Conservation (phyloP, 495 filamentous ascomycete genomes). For the Lophiostoma macrostomum region DNA sequence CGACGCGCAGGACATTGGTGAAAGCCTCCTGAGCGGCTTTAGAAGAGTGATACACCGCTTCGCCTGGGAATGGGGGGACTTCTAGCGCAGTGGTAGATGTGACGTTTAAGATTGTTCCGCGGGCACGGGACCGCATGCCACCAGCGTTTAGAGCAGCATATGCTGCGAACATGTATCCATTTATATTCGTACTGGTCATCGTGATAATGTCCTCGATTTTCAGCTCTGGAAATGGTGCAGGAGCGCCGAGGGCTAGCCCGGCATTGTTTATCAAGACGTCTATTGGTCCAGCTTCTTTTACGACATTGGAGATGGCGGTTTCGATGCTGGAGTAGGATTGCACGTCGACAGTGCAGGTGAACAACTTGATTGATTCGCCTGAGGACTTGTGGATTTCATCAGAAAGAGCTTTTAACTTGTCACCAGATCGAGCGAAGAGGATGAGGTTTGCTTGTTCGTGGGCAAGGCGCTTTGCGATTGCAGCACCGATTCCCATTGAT, state of each 20-base stretch:
- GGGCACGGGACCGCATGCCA: slow-evolving; percentile 32
- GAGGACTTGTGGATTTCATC: slow-evolving; percentile 3
- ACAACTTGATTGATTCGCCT: background rate
- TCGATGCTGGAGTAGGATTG: background rate
- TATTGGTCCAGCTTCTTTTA: slow-evolving; percentile 34
- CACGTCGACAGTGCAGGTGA: background rate
- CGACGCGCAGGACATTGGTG: slow-evolving; percentile 42
- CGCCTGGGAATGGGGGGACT: slow-evolving; percentile 41
- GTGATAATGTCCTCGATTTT: slow-evolving; percentile 35
- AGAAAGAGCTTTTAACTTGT: slow-evolving; percentile 35
- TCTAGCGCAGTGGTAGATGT: slow-evolving; percentile 43
- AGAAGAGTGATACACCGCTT: slow-evolving; percentile 44
- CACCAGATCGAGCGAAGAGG: slow-evolving; percentile 32
- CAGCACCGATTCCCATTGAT: slow-evolving; percentile 42
- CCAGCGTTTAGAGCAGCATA: slow-evolving; percentile 39
- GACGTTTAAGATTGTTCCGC: slow-evolving; percentile 43
- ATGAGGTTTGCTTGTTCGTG: slow-evolving; percentile 32
- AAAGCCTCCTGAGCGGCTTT: slow-evolving; percentile 45
- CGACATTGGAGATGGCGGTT: slow-evolving; percentile 23
- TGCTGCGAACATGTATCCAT: slow-evolving; percentile 39
- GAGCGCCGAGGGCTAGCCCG: slow-evolving; percentile 43
- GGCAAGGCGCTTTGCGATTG: slow-evolving; percentile 33
- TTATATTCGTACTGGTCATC: slow-evolving; percentile 42
- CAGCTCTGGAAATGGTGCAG: slow-evolving; percentile 34
- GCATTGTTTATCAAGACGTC: slow-evolving; percentile 46